Conservation (phyloP, 2,329 filamentous ascomycete genomes). For the Aspergillus nomiae region DNA sequence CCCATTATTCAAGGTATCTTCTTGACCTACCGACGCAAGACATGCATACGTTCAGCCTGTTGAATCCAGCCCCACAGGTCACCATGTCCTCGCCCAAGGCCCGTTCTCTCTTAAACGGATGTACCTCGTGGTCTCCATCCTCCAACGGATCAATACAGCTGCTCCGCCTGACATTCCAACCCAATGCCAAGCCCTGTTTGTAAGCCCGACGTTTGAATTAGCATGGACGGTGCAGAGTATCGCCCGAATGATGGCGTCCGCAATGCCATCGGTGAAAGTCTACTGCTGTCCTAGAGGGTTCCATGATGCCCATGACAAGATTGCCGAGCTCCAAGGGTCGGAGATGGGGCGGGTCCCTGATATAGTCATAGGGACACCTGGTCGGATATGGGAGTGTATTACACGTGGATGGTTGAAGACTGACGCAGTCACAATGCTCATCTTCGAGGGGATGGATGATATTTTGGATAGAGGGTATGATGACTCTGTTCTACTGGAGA, state of each 20-base stretch:
- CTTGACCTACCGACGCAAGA: background rate
- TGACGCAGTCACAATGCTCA: background rate
- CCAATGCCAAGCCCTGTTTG: background rate
- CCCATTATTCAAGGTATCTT: background rate
- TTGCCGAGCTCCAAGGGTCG: background rate
- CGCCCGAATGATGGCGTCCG: background rate
- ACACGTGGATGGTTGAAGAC: background rate
- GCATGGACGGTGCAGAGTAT: background rate
- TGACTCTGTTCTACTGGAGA: background rate
- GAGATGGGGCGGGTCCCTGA: background rate
- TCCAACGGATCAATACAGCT: background rate
- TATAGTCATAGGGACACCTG: background rate
- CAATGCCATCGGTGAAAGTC: background rate
- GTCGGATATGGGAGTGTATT: background rate
- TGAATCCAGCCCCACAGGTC: background rate
- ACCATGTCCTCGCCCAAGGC: background rate
- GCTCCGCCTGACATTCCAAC: background rate
- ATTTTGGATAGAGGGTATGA: background rate
- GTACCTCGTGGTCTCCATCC: background rate
- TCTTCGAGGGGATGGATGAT: background rate
- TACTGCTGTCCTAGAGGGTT: background rate
- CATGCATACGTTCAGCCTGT: background rate
- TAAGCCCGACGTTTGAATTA: background rate
- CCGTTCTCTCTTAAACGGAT: background rate
- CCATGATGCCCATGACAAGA: background rate